A percentile compares a stretch with the other conserved stretches of the same genome.
Evolutionary conservation across 1,284 basidiomycete species (phyloP).

Genomic region (Laetiporus sulphureus): DNA sequence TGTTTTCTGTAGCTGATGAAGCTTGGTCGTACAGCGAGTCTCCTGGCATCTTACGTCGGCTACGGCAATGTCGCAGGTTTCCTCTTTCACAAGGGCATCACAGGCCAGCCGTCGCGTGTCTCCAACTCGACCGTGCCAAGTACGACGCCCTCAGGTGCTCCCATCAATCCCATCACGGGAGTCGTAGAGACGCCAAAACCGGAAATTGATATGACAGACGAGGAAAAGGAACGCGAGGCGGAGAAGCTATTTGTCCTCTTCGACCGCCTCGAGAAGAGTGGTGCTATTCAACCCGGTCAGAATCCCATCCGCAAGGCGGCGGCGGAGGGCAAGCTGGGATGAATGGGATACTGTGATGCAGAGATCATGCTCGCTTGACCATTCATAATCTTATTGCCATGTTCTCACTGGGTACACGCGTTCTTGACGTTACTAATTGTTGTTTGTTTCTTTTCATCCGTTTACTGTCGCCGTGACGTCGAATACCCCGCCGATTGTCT

Average conservation of each 20-base stretch:
- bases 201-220: slow-evolving; percentile 71
- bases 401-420: too few species aligned
- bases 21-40: slow-evolving; percentile 43
- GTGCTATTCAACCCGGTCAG: slow-evolving; percentile 52
- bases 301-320: slow-evolving; percentile 73
- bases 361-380: too few species aligned
- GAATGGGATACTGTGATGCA: too few species aligned
- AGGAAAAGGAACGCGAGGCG: slow-evolving; percentile 88
- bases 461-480: too few species aligned
- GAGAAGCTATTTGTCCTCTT: slow-evolving; percentile 88
- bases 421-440: too few species aligned
- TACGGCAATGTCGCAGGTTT: slow-evolving; percentile 93
- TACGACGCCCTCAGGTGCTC: slow-evolving; percentile 35
- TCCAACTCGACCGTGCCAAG: slow-evolving; percentile 30
- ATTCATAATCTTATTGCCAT: too few species aligned
- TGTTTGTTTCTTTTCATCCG: too few species aligned
- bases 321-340: slow-evolving; percentile 42
- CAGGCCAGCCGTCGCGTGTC: slow-evolving; percentile 43
- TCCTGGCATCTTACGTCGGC: slow-evolving; percentile 69
- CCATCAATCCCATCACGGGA: slow-evolving; percentile 80
- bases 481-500: too few species aligned
- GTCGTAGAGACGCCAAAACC: slow-evolving; percentile 37
- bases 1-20: slow-evolving; percentile 3
- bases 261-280: slow-evolving; percentile 75
- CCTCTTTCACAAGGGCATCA: slow-evolving; percentile 83